phyloP scores from a whole-genome alignment of 225 moss, liverwort and hornwort genomes.

The Ulota crispa region DNA sequence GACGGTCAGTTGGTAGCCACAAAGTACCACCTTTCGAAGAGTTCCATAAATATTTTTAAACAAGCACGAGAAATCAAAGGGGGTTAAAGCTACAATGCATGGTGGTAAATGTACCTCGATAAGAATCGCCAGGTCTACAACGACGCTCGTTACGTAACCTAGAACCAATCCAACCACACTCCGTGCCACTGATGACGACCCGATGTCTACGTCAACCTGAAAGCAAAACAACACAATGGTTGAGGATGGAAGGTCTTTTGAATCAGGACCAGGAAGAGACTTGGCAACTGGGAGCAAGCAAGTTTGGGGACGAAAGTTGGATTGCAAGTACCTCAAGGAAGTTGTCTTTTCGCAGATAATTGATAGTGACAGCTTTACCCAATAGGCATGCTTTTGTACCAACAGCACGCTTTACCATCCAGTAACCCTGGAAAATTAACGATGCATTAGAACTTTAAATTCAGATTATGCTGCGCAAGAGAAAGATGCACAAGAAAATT shows the following conservation, averaged over 20 bases:
- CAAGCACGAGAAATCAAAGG: neutral
- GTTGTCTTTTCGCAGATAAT: conserved; percentile 70
- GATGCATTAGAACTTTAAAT: neutral
- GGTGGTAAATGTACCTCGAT: conserved; percentile 58
- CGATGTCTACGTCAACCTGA: conserved; percentile 82
- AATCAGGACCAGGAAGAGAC: neutral
- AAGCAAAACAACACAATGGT: neutral
- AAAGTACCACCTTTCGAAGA: neutral
- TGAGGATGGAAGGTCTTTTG: neutral
- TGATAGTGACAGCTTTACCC: conserved; percentile 77
- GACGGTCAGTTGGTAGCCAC: neutral
- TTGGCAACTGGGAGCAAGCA: neutral
- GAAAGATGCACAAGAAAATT: neutral
- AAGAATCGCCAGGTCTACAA: conserved; percentile 78
- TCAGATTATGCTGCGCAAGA: neutral
- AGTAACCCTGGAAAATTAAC: conserved; percentile 59
- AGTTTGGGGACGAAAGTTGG: neutral
- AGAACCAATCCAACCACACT: conserved; percentile 72
- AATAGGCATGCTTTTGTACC: conserved; percentile 78
- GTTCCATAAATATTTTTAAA: neutral
- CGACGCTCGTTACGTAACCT: conserved; percentile 69
- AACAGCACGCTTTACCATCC: conserved; percentile 87
- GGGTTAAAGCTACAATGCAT: neutral
- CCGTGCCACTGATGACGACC: conserved; percentile 81
- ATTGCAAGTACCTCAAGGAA: conserved; percentile 63